A percentile compares a stretch with the other conserved stretches of the same genome.
Evolutionary conservation across 2,329 filamentous ascomycete species (phyloP).

Genomic region (Penicillium sumatraense): DNA sequence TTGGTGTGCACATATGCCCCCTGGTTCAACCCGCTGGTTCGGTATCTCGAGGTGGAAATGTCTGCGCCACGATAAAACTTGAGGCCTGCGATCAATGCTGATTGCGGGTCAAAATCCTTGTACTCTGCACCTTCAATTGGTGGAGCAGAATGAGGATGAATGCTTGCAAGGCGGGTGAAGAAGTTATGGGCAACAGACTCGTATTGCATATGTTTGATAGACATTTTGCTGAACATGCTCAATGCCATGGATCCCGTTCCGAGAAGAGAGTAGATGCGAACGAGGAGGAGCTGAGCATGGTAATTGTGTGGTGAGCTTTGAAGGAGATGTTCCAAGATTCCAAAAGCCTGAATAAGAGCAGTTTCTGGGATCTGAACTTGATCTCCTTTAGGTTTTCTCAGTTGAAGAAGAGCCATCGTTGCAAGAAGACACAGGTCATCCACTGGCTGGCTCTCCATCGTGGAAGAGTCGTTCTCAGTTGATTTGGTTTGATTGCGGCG

Average conservation of each 20-base stretch:
- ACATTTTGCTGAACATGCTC: slow-evolving; percentile 49
- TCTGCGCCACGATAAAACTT: slow-evolving; percentile 48
- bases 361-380: slow-evolving; percentile 29
- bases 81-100: slow-evolving; percentile 45
- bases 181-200: slow-evolving; percentile 54
- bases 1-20: slow-evolving; percentile 51
- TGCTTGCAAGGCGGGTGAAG: slow-evolving; percentile 52
- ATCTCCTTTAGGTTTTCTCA: slow-evolving; percentile 26
- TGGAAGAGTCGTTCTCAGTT: slow-evolving; percentile 30
- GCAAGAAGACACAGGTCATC: slow-evolving; percentile 51
- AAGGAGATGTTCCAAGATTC: slow-evolving; percentile 45
- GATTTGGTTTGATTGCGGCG: slow-evolving; percentile 25
- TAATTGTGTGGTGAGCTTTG: slow-evolving; percentile 53
- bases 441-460: slow-evolving; percentile 48
- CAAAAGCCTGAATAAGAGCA: slow-evolving; percentile 42
- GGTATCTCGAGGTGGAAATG: slow-evolving; percentile 39
- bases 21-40: slow-evolving; percentile 44
- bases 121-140: slow-evolving; percentile 45
- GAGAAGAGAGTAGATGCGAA: slow-evolving; percentile 49
- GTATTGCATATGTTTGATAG: slow-evolving; percentile 55
- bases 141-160: slow-evolving; percentile 50
- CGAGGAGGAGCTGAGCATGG: slow-evolving; percentile 48
- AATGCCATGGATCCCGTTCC: slow-evolving; percentile 53
- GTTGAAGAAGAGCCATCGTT: slow-evolving; percentile 46
- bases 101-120: slow-evolving; percentile 48